phyloP scores from a whole-genome alignment of 345 rosid genomes.

The Sonneratia caseolaris region DNA sequence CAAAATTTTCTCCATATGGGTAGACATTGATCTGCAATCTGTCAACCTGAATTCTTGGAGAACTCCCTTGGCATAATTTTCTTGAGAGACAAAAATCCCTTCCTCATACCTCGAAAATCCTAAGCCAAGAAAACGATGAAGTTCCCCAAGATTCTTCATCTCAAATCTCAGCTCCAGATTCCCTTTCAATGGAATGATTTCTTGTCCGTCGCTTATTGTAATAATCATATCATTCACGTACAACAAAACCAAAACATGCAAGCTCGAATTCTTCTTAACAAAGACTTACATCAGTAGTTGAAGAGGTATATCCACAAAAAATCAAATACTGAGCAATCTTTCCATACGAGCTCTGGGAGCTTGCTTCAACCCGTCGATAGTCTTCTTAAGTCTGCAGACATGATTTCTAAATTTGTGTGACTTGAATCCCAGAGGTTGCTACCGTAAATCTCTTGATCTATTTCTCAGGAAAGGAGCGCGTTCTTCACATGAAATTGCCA shows the following conservation, averaged over 20 bases:
- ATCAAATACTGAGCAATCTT: background rate
- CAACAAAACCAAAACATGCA: background rate
- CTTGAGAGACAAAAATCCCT: slow-evolving; percentile 12
- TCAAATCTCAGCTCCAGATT: background rate
- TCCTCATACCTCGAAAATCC: background rate
- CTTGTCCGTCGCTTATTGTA: background rate
- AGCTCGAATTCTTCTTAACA: background rate
- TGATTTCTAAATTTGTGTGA: background rate
- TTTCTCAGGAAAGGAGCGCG: background rate
- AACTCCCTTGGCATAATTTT: slow-evolving; percentile 2
- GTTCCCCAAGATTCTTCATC: slow-evolving; percentile 12
- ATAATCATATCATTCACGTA: background rate
- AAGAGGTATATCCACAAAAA: background rate
- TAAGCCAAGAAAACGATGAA: slow-evolving; percentile 8
- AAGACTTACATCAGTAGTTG: background rate
- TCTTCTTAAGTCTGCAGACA: background rate
- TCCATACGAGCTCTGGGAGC: background rate
- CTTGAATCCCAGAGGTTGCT: background rate
- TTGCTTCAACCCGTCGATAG: background rate
- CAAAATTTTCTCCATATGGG: slow-evolving; percentile 6
- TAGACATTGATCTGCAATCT: background rate
- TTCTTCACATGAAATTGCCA: background rate
- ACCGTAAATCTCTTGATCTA: background rate
- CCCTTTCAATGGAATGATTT: background rate
- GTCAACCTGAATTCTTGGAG: slow-evolving; percentile 2